These are phyloP conservation scores for Phytophthora lateralis DNA, from an alignment of 352 stramenopile species.

Conservation along the genomic window DNA sequence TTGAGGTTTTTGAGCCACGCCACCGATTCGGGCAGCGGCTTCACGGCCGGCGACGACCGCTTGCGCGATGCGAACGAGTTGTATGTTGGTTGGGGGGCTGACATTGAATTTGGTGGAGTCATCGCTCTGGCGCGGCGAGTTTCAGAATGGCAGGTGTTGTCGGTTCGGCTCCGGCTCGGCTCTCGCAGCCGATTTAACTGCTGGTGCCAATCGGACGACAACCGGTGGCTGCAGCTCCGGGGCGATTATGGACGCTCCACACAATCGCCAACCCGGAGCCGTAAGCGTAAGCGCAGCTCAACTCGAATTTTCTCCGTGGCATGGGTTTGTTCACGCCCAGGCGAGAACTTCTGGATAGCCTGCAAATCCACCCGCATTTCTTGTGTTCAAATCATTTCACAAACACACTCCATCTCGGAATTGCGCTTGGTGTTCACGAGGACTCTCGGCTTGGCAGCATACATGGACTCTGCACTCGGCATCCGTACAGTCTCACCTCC, in stretches of 20 bases:
- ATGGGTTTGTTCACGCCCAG: slow-evolving; percentile 16
- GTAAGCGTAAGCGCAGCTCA: slow-evolving; percentile 10
- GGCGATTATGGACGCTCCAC: slow-evolving; percentile 17
- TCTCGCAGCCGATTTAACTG: slow-evolving; percentile 29
- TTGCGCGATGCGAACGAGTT: slow-evolving; percentile 38
- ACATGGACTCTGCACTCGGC: too few relatives aligned
- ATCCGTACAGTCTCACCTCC: not conserved
- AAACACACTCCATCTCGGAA: not conserved
- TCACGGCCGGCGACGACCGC: slow-evolving; percentile 30
- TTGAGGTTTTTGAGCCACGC: slow-evolving; percentile 44
- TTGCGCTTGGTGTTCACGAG: not conserved
- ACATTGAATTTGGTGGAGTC: slow-evolving; percentile 19
- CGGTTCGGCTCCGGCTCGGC: slow-evolving; percentile 12
- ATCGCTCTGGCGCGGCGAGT: slow-evolving; percentile 24
- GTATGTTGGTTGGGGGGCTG: slow-evolving; percentile 8
- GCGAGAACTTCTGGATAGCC: slow-evolving; percentile 17
- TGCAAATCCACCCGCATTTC: slow-evolving; percentile 30
- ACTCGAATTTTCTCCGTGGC: slow-evolving; percentile 22
- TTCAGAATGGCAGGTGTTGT: slow-evolving; percentile 28
- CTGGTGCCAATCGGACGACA: slow-evolving; percentile 32
- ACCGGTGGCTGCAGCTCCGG: slow-evolving; percentile 22
- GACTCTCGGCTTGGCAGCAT: too few relatives aligned
- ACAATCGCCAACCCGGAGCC: slow-evolving; percentile 6
- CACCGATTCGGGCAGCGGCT: slow-evolving; percentile 39
- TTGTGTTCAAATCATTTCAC: slow-evolving; percentile 10